Evolutionary conservation across 352 stramenopile species (phyloP), one percentile per base, ranked within the genome.

Genomic region (Phytopythium mirpurense): DNA sequence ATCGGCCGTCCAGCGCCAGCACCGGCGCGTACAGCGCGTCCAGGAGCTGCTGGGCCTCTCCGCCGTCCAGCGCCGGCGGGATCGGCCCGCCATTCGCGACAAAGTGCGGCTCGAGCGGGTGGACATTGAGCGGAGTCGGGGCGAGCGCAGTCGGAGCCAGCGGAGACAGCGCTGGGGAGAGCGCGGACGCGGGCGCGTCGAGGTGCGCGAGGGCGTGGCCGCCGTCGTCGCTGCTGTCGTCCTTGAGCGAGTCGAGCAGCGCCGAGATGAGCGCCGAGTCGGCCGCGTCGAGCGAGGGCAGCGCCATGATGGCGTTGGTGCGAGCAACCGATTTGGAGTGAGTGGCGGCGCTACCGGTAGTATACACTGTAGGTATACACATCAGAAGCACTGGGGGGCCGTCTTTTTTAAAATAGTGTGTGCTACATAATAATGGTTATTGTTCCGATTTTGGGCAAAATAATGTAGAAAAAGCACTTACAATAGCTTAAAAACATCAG

Each of bases 1-100:
- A 52, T 12, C 67, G 52, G 40, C 60, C 60, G 23, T 67, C 64
- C 35, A 72, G 56, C 8, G 65, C 67, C 36, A 72, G 51, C 31
- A 51, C 46, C 23, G 60, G 56, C 34, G 60, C 35, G 24, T 72
- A 53, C 35, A 72, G 54, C 23, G 51, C 54, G 36, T 69, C 57
- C 35, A 72, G 41, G 41, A 72, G 46, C 2, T 65, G 56, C 15
- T 31, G 54, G 5, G 53, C 53, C 29, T 66, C 60, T 6, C 56
- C 49, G 57, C 59, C 60, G 15, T 63, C 53, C 18, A 62, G 44
- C 16, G 41, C 60, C 23, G 47, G 51, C 36, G 66, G 56, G 11
- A 47, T n/a, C 8, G 23, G 37, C 21, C 19, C n/a, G 26, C 58
- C 26, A 19, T 31, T 7, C 6, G 42, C 14, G 18, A 34, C 5